Conservation (phyloP, 2,329 filamentous ascomycete genomes). For the Penicillium sp. region DNA sequence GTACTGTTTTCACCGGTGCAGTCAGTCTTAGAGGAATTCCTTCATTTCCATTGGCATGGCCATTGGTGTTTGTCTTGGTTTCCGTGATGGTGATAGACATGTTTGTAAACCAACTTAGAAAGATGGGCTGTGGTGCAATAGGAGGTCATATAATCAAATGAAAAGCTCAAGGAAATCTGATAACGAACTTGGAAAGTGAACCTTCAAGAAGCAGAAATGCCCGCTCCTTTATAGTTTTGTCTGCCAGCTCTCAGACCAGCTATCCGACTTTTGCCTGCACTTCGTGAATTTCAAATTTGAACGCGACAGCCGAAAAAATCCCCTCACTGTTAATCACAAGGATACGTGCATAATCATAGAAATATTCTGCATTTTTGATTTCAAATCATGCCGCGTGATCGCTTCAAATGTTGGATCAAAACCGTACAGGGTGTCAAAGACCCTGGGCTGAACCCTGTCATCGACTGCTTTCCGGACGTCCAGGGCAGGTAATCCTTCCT, state of each 20-base stretch:
- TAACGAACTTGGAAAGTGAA: not conserved
- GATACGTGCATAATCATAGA: not conserved
- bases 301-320: not conserved
- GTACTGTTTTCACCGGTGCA: constrained; percentile 9
- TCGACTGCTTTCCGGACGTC: not conserved
- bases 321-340: not conserved
- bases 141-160: not conserved
- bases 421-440: not conserved
- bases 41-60: not conserved
- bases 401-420: not conserved
- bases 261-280: not conserved
- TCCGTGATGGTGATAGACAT: not conserved
- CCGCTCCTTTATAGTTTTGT: not conserved
- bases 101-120: not conserved
- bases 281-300: not conserved
- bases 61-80: not conserved
- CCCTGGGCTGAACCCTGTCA: not conserved
- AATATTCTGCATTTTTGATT: not conserved
- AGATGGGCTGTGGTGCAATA: not conserved
- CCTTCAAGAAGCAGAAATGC: not conserved
- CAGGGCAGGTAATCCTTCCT: not conserved
- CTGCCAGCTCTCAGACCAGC: not conserved
- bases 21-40: not conserved
- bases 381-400: not conserved
- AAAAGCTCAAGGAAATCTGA: not conserved